Evolutionary conservation across 352 stramenopile species (phyloP), one percentile per base, ranked within the genome.

Genomic region (Poterioochromonas sp.): DNA sequence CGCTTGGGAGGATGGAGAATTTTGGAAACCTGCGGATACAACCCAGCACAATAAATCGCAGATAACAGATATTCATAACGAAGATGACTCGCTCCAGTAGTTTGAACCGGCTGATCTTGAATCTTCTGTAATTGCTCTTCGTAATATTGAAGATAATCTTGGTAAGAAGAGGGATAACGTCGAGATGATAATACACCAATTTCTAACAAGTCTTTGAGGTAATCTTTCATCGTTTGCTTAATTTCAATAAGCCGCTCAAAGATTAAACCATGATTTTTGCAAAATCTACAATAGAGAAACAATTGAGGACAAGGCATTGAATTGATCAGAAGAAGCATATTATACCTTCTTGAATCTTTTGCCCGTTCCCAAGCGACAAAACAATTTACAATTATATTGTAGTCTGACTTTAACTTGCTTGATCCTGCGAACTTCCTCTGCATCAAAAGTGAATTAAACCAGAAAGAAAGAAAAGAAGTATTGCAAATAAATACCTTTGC

Each of bases 151-250:
- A 32, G 29, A 32, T 22, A 62, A 62, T 62, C 12, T 62, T 62
- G 29, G 2, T 12, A 62, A 32, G 12, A 32, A 62, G 2, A 32
- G 5, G 51, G 29, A 5, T 22, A 62, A 32, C 26, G 8, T 51
- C 18, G 5, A 51, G 5, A 51, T 51, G 43, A 51, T 5, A 51
- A 18, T 20, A 51, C 5, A 51, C 43, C 43, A 35, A 63, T 11
- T 8, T 63, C 53, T 26, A 35, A 73, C n/a, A 63, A 29, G 11
- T 26, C 43, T 37, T n/a, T 29, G 8, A 80, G 43, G 71, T 79
- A 43, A 34, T 77, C 53, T 40, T 43, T 68, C 34, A 51, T 20
- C 15, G 11, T n/a, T 29, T 76, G 74, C 53, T 81, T 74, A 69
- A 79, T 53, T 26, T 80, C 39, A n/a, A 43, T 20, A 40, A 69